These are phyloP conservation scores for Farysia itapuensis DNA, from an alignment of 1,284 basidiomycete species.

Conservation along the genomic window DNA sequence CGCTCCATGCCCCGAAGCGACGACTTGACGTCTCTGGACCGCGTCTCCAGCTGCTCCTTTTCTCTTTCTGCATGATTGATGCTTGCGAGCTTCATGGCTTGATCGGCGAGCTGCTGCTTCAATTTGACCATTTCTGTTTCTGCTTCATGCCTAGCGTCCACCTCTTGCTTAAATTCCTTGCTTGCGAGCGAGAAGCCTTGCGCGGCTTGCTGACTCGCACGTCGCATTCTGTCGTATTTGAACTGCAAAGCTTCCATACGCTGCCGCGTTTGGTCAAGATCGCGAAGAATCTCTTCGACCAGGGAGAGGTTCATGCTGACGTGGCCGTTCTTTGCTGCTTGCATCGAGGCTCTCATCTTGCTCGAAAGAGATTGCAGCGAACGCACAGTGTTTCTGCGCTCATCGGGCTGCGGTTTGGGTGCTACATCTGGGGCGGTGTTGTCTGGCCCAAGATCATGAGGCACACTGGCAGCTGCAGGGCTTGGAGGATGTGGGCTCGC, in stretches of 20 bases:
- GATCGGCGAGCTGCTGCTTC: slow-evolving; percentile 80
- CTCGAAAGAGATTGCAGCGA: slow-evolving; percentile 43
- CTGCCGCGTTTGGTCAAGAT: slow-evolving; percentile 71
- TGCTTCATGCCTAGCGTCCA: slow-evolving; percentile 80
- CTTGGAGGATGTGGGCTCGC: too few relatives aligned
- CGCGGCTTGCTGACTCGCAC: slow-evolving; percentile 80
- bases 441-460: not conserved
- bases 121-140: slow-evolving; percentile 87
- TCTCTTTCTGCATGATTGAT: slow-evolving; percentile 72
- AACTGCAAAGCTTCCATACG: slow-evolving; percentile 72
- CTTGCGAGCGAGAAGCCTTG: slow-evolving; percentile 88
- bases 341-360: slow-evolving; percentile 69
- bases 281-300: slow-evolving; percentile 71
- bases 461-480: not conserved
- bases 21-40: slow-evolving; percentile 76
- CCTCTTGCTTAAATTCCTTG: slow-evolving; percentile 87
- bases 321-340: slow-evolving; percentile 67
- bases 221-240: slow-evolving; percentile 81
- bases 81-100: slow-evolving; percentile 80
- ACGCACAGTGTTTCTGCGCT: slow-evolving; percentile 4
- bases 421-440: slow-evolving; percentile 9
- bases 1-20: slow-evolving; percentile 78
- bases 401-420: slow-evolving; percentile 17
- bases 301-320: slow-evolving; percentile 75
- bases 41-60: slow-evolving; percentile 75